A percentile compares a stretch with the other conserved stretches of the same genome.
Evolutionary conservation across 139 green algal genomes (phyloP).

Genomic region (Trebouxia sp.): DNA sequence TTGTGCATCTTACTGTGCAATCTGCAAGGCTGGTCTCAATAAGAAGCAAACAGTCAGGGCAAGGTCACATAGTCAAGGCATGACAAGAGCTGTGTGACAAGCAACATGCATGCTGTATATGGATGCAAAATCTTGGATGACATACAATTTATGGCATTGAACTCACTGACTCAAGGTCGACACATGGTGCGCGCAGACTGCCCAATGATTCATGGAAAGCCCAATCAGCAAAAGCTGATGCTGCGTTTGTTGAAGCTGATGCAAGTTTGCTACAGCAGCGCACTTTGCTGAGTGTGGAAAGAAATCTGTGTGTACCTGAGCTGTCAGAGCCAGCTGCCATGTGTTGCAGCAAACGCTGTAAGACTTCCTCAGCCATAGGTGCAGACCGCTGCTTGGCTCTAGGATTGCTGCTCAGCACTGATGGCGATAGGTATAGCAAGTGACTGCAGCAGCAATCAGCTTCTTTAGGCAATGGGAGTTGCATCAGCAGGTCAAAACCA

Average conservation of each 20-base stretch:
- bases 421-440: conserved; percentile 15
- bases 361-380: not conserved
- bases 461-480: not conserved
- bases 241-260: not conserved
- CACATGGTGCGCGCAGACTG: too few species aligned
- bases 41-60: too few species aligned
- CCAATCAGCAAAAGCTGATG: too few species aligned
- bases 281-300: not conserved
- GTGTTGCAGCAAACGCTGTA: not conserved
- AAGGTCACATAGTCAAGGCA: too few species aligned
- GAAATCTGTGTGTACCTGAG: not conserved
- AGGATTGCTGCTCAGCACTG: not conserved
- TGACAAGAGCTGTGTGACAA: too few species aligned
- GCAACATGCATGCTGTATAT: too few species aligned
- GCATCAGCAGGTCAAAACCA: not conserved
- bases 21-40: too few species aligned
- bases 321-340: not conserved
- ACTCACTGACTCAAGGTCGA: too few species aligned
- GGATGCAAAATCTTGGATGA: too few species aligned
- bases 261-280: not conserved
- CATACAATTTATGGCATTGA: too few species aligned
- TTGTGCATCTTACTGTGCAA: too few species aligned
- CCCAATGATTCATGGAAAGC: too few species aligned
- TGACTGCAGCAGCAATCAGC: conserved; percentile 15
- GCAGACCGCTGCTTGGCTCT: not conserved